Evolutionary conservation across 805 yeast species (phyloP), one percentile per base, ranked within the genome.

Genomic region (Teunomyces panamensis): DNA sequence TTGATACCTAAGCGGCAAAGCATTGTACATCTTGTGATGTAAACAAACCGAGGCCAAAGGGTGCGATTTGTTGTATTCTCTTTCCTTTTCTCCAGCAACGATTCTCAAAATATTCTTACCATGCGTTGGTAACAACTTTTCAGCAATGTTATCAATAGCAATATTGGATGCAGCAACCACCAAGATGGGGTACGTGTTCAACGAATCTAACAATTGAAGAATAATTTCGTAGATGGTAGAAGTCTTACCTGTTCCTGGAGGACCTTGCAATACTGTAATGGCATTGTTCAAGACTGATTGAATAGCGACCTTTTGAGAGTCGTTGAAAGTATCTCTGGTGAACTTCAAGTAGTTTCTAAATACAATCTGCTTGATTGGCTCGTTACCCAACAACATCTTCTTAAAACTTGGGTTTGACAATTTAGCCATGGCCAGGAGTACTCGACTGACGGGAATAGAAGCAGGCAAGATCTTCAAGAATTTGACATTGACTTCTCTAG

Each of bases 161-260:
- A 84, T 80, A 56, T 85, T 85, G 1, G 89, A 83, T 2, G 89
- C 87, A 1, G 91, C 89, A 43, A 83, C 88, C 47, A 85, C 88
- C 47, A 84, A 66, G 36, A 85, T 81, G 1, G 89, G 89, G 55
- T 73, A 80, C 2, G 82, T 73, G 56, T 78, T 71, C 53, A 80
- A 70, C 42, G 78, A 79, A 37, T 74, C 77, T 46, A 84, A 67
- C 48, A 83, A 69, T 56, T 83, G 84, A 37, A 81, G 56, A 48
- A 81, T 67, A 55, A 72, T 65, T 49, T 71, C 77, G 49, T 61
- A 71, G 46, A 71, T 72, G 1, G 77, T 71, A 0, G 75, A 69
- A 0, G 78, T 73, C 47, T 73, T 72, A 49, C 77, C 78, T 7
- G 77, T 71, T 10, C 67, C 67, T 0, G 67, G 67, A n/a, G 78